Evolutionary conservation across 1,284 basidiomycete species (phyloP), one percentile per base, ranked within the genome.

Genomic region (Xerocomus amazonicus): DNA sequence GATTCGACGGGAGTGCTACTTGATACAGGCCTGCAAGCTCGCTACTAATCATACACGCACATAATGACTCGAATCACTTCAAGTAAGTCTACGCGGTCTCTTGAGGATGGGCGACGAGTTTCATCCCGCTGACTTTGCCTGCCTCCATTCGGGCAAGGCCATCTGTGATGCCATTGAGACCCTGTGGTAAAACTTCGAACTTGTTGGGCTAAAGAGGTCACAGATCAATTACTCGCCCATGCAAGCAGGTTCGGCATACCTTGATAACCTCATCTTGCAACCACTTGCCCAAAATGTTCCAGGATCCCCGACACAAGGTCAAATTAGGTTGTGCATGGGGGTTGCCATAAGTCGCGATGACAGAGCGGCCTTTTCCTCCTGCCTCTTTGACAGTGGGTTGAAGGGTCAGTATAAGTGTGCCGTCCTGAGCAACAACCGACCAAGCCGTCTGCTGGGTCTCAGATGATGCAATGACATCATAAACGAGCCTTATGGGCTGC

Each of bases 21-120:
- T 14, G 23, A 45, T 29, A 58, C 44, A 38, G 27, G 10, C 28
- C 39, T 36, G 26, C 31, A 42, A 29, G 43, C 29, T 23, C 40
- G 8, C 16, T 13, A 33, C 43, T 58, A 61, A 35, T 61, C 59
- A 6, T 58, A 59, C 49, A 63, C 53, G 4, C 45, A 27, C 26
- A 27, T 2, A 33, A 3, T 37, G 26, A 34, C n/a, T 27, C 9
- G 9, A 36, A 33, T 2, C 19, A 9, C 17, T 39, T n/a, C 27
- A 28, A n/a, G 38, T 6, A 9, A n/a, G 17, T 52, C 54, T 49
- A 71, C 27, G 33, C 50, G 10, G 71, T 77, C 53, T 81, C 76
- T 43, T 73, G 70, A 3, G 79, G 78, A 39, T 60, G 71, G 1
- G 56, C 74, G 12, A 83, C 66, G 9, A 83, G 62, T 57, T 83